Percentiles rank a stretch among this genome's conserved stretches.
Conservation (phyloP, 495 filamentous ascomycete species). For the Darksidea phi region DNA sequence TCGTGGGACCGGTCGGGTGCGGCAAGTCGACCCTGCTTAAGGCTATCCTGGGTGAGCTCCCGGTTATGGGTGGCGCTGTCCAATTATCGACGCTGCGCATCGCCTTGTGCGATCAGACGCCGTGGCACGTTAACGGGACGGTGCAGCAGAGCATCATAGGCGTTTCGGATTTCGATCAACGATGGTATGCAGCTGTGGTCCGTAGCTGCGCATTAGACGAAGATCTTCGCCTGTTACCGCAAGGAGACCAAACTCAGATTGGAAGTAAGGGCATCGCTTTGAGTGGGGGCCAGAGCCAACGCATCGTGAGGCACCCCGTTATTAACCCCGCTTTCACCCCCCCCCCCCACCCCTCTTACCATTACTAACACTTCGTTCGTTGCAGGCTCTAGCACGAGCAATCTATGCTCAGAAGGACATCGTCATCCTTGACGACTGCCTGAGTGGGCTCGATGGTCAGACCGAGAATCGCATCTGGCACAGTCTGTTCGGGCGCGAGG, state of each 20-base stretch:
- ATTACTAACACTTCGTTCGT: constrained; percentile 10
- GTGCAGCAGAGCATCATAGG: constrained; percentile 60
- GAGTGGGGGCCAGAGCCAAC: constrained; percentile 66
- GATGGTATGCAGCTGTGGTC: constrained; percentile 62
- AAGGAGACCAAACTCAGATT: constrained; percentile 58
- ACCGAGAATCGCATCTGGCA: constrained; percentile 63
- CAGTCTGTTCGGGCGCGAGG: constrained; percentile 49
- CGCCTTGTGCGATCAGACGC: constrained; percentile 54
- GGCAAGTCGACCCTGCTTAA: constrained; percentile 55
- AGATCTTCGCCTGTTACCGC: constrained; percentile 47
- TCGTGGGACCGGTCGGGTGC: constrained; percentile 51
- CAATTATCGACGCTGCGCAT: constrained; percentile 45
- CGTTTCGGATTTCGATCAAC: constrained; percentile 53
- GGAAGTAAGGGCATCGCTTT: constrained; percentile 65
- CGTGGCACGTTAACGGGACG: constrained; percentile 59
- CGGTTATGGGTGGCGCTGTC: constrained; percentile 44
- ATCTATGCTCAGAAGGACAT: constrained; percentile 57
- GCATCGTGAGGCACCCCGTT: constrained; percentile 48
- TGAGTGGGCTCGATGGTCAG: constrained; percentile 60
- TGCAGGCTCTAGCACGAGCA: constrained; percentile 54
- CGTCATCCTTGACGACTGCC: constrained; percentile 58
- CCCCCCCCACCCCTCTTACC: not conserved
- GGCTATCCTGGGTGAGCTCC: constrained; percentile 53
- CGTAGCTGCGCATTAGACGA: constrained; percentile 60
- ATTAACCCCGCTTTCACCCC: constrained; percentile 18